Conservation (phyloP, 2,329 filamentous ascomycete genomes). For the Paramyrothecium roridum region DNA sequence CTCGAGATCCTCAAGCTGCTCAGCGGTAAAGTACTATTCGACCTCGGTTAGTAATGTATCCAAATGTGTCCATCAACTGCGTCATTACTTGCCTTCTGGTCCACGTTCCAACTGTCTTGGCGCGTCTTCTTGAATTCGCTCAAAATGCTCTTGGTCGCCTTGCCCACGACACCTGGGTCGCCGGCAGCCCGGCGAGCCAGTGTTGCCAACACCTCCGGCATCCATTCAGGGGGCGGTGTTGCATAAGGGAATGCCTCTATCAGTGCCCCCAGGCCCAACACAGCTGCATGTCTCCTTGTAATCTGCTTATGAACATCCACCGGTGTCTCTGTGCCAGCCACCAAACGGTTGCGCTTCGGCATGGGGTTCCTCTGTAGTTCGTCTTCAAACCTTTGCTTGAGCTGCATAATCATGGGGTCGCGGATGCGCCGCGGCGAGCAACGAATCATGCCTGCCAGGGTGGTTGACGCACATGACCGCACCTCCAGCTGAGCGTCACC, state of each 20-base stretch:
- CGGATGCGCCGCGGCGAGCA: constrained; percentile 84
- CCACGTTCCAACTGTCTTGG: constrained; percentile 97
- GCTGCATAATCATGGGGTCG: constrained; percentile 68
- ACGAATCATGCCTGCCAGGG: constrained; percentile 94
- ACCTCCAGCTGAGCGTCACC: constrained; percentile 91
- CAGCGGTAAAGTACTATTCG: constrained; percentile 73
- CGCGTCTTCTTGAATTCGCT: constrained; percentile 99
- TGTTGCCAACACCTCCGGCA: constrained; percentile 86
- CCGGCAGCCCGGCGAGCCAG: constrained; percentile 81
- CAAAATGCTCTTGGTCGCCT: constrained; percentile 89
- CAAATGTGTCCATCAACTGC: not conserved
- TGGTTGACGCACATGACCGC: constrained; percentile 86
- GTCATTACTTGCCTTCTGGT: constrained; percentile 76
- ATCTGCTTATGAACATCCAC: constrained; percentile 73
- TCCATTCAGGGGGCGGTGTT: constrained; percentile 87
- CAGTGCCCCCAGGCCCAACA: constrained; percentile 84
- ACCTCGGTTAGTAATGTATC: constrained; percentile 21
- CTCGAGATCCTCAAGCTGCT: constrained; percentile 92
- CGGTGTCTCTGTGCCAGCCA: constrained; percentile 64
- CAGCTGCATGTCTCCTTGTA: constrained; percentile 81
- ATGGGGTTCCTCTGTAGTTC: constrained; percentile 82
- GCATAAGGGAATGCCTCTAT: constrained; percentile 96
- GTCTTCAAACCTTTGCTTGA: constrained; percentile 76
- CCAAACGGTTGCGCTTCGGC: constrained; percentile 65
- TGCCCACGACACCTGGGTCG: constrained; percentile 89